These are phyloP conservation scores for Epipyxis sp. DNA, from an alignment of 108 stramenopile genomes.

Conservation along the genomic window DNA sequence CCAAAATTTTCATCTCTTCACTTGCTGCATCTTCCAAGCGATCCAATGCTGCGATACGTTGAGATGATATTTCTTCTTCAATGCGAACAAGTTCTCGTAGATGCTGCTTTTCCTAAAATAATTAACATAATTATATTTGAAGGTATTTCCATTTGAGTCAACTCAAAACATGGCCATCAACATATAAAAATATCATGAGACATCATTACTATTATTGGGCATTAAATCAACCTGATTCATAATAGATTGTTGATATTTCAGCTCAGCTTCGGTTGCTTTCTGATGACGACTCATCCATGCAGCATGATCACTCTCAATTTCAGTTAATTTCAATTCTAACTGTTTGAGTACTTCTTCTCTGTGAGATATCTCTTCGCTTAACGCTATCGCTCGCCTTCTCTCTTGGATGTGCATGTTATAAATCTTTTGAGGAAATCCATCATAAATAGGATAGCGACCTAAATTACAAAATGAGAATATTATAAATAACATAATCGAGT, in stretches of 20 bases:
- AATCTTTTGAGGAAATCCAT: not conserved
- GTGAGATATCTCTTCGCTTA: not conserved
- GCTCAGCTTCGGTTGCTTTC: not conserved
- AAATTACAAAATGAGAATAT: too few relatives aligned
- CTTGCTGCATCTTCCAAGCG: not conserved
- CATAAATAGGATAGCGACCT: slow-evolving; percentile 12
- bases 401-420: not conserved
- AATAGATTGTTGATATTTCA: too few relatives aligned
- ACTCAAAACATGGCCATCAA: too few relatives aligned
- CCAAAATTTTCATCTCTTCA: slow-evolving; percentile 19
- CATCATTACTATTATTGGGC: too few relatives aligned
- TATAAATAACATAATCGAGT: too few relatives aligned
- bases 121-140: too few relatives aligned
- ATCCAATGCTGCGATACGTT: not conserved
- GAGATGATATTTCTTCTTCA: not conserved
- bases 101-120: slow-evolving; percentile 11
- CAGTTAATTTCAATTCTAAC: not conserved
- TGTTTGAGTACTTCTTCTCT: not conserved
- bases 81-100: slow-evolving; percentile 1
- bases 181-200: too few relatives aligned
- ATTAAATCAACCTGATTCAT: too few relatives aligned
- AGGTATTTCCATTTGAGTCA: too few relatives aligned
- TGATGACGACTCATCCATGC: not conserved
- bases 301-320: not conserved
- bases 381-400: not conserved